These are phyloP conservation scores for Nitzschia inconspicua DNA, from an alignment of 108 stramenopile species.

Conservation along the genomic window DNA sequence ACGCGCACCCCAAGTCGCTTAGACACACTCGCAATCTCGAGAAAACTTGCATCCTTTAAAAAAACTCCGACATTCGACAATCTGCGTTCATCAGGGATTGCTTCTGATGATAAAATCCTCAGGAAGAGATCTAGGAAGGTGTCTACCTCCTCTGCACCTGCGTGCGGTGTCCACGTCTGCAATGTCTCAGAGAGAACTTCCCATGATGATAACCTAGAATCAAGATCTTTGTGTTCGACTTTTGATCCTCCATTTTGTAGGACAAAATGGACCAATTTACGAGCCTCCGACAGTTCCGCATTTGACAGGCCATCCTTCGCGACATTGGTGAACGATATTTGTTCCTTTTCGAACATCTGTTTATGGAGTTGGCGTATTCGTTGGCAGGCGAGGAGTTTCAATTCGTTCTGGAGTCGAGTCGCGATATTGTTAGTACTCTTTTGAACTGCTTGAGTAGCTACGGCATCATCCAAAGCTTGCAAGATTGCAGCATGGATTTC, in stretches of 20 bases:
- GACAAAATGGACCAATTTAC: slow-evolving; percentile 20
- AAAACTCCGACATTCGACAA: background rate
- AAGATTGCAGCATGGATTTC: slow-evolving; percentile 10
- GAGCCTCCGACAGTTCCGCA: slow-evolving; percentile 11
- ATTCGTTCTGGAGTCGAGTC: too few relatives aligned
- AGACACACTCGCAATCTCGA: slow-evolving; percentile 18
- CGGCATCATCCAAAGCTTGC: slow-evolving; percentile 4
- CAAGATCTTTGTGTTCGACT: background rate
- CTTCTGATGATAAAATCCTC: background rate
- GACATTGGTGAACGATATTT: slow-evolving; percentile 11
- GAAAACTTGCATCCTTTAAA: slow-evolving; percentile 36
- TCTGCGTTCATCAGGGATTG: background rate
- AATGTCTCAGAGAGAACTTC: slow-evolving; percentile 11
- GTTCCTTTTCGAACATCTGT: slow-evolving; percentile 32
- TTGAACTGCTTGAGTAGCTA: too few relatives aligned
- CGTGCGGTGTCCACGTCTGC: slow-evolving; percentile 32
- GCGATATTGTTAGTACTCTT: too few relatives aligned
- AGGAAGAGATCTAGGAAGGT: slow-evolving; percentile 30
- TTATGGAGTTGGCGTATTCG: slow-evolving; percentile 39
- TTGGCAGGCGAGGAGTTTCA: slow-evolving; percentile 42
- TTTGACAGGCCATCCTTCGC: slow-evolving; percentile 1
- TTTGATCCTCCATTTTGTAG: background rate
- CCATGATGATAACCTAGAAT: slow-evolving; percentile 5
- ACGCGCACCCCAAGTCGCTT: slow-evolving; percentile 1
- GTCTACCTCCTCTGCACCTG: slow-evolving; percentile 19